Evolutionary conservation across 768 basidiomycete species (phyloP).

Genomic region (Mycena rebaudengoi): DNA sequence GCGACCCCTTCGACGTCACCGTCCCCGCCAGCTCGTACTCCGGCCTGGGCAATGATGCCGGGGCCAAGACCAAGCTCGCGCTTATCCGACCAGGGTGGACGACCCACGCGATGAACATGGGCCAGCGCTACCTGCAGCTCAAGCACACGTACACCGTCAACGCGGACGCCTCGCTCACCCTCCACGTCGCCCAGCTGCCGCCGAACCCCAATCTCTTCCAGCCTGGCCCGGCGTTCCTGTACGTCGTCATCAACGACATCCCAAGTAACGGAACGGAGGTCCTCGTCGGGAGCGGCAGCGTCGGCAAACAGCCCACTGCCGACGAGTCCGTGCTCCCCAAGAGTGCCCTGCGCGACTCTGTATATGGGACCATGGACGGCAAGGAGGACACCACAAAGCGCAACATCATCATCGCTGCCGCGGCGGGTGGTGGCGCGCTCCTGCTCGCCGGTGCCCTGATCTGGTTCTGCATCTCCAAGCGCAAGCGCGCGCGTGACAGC

Average conservation of each 20-base stretch:
- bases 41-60: slow-evolving; percentile 73
- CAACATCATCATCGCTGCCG: slow-evolving; percentile 21
- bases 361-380: slow-evolving; percentile 30
- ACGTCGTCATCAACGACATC: slow-evolving; percentile 84
- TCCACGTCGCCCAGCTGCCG: slow-evolving; percentile 85
- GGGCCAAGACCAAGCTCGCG: slow-evolving; percentile 76
- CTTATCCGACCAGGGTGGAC: slow-evolving; percentile 69
- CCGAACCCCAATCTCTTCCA: slow-evolving; percentile 88
- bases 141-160: slow-evolving; percentile 87
- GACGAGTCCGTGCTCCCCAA: slow-evolving; percentile 56
- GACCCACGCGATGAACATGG: slow-evolving; percentile 90
- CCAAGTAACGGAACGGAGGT: slow-evolving; percentile 82
- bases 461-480: slow-evolving; percentile 19
- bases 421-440: slow-evolving; percentile 13
- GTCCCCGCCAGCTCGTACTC: slow-evolving; percentile 73
- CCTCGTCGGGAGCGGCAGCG: slow-evolving; percentile 79
- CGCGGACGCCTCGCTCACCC: slow-evolving; percentile 71
- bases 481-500: slow-evolving; percentile 8
- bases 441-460: slow-evolving; percentile 12
- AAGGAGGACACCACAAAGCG: no score
- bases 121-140: slow-evolving; percentile 82
- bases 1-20: slow-evolving; percentile 77
- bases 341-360: slow-evolving; percentile 54
- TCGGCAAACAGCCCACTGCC: slow-evolving; percentile 71
- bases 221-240: slow-evolving; percentile 88